Conservation (phyloP, 2,329 filamentous ascomycete genomes). For the Ascochyta lentis region DNA sequence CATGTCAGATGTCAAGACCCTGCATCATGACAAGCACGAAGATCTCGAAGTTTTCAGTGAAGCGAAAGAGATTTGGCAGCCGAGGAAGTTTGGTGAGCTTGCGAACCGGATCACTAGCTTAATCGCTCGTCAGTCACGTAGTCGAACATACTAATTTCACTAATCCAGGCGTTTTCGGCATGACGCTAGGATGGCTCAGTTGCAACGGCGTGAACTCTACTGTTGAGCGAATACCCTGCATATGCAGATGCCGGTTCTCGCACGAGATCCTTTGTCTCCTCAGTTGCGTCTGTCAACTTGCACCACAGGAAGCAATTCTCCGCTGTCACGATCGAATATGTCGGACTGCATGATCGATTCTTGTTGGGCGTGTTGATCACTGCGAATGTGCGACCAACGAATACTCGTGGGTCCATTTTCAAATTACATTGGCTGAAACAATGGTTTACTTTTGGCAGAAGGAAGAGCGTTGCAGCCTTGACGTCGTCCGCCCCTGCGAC, state of each 20-base stretch:
- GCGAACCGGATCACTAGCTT: no score
- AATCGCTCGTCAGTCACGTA: no score
- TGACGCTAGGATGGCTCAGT: slow-evolving; percentile 1
- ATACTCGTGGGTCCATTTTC: not conserved
- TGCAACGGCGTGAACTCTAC: slow-evolving; percentile 3
- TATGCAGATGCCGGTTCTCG: not conserved
- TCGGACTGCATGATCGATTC: slow-evolving; percentile 3
- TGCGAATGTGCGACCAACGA: not conserved
- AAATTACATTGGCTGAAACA: slow-evolving; percentile 10
- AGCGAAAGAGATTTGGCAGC: not conserved
- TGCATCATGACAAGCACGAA: not conserved
- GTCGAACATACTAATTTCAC: not conserved
- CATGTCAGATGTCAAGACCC: no score
- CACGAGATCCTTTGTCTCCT: not conserved
- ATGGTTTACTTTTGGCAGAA: slow-evolving; percentile 13
- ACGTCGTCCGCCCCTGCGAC: not conserved
- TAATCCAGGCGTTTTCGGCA: not conserved
- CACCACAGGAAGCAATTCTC: not conserved
- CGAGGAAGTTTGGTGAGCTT: not conserved
- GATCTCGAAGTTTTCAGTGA: not conserved
- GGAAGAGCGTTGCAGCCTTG: slow-evolving; percentile 2
- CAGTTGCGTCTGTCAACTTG: not conserved
- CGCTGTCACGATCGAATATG: slow-evolving; percentile 7
- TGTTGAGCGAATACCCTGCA: not conserved
- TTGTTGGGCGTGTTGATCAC: not conserved